phyloP scores from a whole-genome alignment of 768 basidiomycete species.

The Nidularia sp. region DNA sequence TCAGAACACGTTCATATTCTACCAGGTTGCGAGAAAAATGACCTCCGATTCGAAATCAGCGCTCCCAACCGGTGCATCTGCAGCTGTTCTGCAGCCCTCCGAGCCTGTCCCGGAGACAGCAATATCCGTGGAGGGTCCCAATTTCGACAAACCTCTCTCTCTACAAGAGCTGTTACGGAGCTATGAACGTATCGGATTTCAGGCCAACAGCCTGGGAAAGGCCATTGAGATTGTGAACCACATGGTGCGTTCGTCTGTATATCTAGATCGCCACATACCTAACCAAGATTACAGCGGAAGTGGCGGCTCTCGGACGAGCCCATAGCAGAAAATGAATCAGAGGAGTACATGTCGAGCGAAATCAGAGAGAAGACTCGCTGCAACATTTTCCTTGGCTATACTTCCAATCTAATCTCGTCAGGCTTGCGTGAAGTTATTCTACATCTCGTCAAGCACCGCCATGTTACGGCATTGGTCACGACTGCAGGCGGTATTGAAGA shows the following conservation, averaged over 20 bases:
- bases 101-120: constrained; percentile 64
- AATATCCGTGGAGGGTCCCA: constrained; percentile 78
- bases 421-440: constrained; percentile 91
- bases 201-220: constrained; percentile 87
- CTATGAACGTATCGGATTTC: constrained; percentile 93
- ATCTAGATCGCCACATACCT: not conserved
- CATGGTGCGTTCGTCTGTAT: constrained; percentile 58
- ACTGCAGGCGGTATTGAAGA: constrained; percentile 99
- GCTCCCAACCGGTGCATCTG: constrained; percentile 59
- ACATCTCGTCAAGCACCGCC: constrained; percentile 89
- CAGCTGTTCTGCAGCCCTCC: constrained; percentile 75
- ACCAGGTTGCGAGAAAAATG: not conserved
- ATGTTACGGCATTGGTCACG: constrained; percentile 87
- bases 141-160: constrained; percentile 69
- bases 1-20: too few relatives aligned
- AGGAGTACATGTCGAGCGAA: constrained; percentile 53
- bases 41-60: constrained; percentile 1
- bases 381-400: constrained; percentile 94
- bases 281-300: constrained; percentile 49
- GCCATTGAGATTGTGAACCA: constrained; percentile 89
- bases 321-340: constrained; percentile 62
- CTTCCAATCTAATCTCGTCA: constrained; percentile 97
- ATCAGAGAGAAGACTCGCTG: constrained; percentile 71
- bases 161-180: constrained; percentile 67
- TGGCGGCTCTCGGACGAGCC: constrained; percentile 91